phyloP scores from a whole-genome alignment of 2,329 filamentous ascomycete genomes.

The Sporothrix humicola region DNA sequence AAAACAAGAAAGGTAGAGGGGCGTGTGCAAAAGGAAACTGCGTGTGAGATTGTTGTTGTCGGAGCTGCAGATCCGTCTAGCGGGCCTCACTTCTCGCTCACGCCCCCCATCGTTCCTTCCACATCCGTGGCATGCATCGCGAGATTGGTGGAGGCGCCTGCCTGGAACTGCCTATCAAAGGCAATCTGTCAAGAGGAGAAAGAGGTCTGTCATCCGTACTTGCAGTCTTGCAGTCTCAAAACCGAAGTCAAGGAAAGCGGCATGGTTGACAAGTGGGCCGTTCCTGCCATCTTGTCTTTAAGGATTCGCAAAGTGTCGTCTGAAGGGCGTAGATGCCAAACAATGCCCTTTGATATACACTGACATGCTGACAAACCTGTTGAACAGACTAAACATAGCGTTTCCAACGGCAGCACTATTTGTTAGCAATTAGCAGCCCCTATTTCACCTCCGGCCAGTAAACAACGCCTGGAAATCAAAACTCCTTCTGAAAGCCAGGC shows the following conservation, averaged over 20 bases:
- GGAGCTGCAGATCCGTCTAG: no score
- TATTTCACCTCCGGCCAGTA: neutral
- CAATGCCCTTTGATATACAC: neutral
- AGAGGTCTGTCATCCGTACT: neutral
- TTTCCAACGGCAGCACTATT: neutral
- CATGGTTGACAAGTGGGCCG: neutral
- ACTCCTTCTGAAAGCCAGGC: neutral
- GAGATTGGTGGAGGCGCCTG: neutral
- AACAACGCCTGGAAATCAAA: neutral
- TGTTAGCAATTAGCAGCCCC: neutral
- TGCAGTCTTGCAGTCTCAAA: neutral
- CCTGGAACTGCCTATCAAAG: neutral
- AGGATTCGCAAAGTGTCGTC: neutral
- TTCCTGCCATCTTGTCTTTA: neutral
- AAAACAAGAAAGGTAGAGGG: neutral
- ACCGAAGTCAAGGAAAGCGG: no score
- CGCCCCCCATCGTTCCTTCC: neutral
- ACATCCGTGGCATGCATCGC: neutral
- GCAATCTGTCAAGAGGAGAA: neutral
- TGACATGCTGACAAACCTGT: neutral
- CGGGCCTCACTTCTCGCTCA: neutral
- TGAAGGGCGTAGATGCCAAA: neutral
- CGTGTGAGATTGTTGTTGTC: neutral
- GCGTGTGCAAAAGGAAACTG: slow-evolving; percentile 7
- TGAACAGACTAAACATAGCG: no score